Conservation (phyloP, 495 filamentous ascomycete species). For the Tuber melanosporum region DNA sequence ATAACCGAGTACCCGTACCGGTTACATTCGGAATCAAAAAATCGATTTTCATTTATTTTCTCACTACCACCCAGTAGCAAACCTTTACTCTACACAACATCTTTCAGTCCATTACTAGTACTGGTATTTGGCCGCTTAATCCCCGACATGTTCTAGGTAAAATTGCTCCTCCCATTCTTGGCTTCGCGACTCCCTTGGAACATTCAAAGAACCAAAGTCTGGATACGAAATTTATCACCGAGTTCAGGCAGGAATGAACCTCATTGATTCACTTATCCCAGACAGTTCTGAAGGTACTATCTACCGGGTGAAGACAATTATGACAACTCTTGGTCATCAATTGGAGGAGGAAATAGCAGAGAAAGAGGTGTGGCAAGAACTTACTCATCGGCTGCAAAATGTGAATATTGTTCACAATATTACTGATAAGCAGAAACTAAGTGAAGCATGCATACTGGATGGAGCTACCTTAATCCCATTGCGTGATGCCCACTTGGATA, state of each 20-base stretch:
- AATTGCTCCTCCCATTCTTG: neutral
- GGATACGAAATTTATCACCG: neutral
- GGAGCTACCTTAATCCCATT: neutral
- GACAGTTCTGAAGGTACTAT: no score
- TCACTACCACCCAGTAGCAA: slow-evolving; percentile 1
- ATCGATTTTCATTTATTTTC: neutral
- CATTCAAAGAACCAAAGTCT: neutral
- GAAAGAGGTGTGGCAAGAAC: no score
- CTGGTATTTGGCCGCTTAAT: slow-evolving; percentile 11
- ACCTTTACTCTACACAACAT: slow-evolving; percentile 6
- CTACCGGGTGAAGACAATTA: neutral
- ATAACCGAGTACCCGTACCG: no score
- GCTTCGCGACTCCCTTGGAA: neutral
- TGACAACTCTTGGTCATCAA: no score
- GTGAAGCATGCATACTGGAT: no score
- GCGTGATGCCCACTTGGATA: neutral
- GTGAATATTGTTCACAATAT: no score
- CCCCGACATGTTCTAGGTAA: slow-evolving; percentile 2
- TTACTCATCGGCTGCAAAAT: no score
- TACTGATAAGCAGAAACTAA: no score
- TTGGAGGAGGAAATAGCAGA: no score
- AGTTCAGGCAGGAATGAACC: neutral
- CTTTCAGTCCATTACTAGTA: slow-evolving; percentile 1
- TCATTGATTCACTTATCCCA: neutral
- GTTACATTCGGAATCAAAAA: neutral